Conservation (phyloP, 2,329 filamentous ascomycete genomes). For the Arthrobotrys megalospora region DNA sequence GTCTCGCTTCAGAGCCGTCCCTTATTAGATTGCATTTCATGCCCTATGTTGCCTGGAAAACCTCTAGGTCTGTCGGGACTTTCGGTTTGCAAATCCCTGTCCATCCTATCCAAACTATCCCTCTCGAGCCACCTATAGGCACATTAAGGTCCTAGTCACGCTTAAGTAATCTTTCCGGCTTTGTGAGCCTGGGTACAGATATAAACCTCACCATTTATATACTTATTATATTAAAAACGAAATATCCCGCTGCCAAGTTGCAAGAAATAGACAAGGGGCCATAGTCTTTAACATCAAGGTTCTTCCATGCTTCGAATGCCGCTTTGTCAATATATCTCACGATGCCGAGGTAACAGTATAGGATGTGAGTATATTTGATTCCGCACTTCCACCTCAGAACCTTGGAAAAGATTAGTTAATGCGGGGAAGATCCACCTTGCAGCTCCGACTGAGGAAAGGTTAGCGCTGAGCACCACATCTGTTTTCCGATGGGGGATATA, state of each 20-base stretch:
- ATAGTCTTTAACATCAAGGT: constrained; percentile 10
- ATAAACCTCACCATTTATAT: constrained; percentile 28
- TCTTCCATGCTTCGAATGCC: constrained; percentile 40
- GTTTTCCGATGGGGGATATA: constrained; percentile 11
- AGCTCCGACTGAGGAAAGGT: constrained; percentile 10
- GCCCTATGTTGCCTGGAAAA: constrained; percentile 51
- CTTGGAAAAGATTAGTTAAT: constrained; percentile 53
- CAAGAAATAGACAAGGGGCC: constrained; percentile 9
- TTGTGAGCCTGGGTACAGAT: constrained; percentile 11
- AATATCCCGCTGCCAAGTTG: constrained; percentile 51
- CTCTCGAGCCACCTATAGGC: constrained; percentile 21
- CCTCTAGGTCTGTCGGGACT: constrained; percentile 47
- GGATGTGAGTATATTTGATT: constrained; percentile 25
- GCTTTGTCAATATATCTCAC: constrained; percentile 28
- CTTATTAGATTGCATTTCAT: constrained; percentile 35
- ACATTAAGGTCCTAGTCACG: constrained; percentile 17
- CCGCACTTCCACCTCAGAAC: constrained; percentile 8
- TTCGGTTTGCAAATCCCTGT: constrained; percentile 52
- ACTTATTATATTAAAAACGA: constrained; percentile 31
- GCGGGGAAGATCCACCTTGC: constrained; percentile 51
- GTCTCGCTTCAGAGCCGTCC: constrained; percentile 40
- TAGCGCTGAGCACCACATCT: not conserved
- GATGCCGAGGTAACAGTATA: constrained; percentile 31
- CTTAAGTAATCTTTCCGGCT: constrained; percentile 55
- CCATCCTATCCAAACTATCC: constrained; percentile 12